phyloP scores from a whole-genome alignment of 1,284 basidiomycete species.

The Trichosporon sp. region DNA sequence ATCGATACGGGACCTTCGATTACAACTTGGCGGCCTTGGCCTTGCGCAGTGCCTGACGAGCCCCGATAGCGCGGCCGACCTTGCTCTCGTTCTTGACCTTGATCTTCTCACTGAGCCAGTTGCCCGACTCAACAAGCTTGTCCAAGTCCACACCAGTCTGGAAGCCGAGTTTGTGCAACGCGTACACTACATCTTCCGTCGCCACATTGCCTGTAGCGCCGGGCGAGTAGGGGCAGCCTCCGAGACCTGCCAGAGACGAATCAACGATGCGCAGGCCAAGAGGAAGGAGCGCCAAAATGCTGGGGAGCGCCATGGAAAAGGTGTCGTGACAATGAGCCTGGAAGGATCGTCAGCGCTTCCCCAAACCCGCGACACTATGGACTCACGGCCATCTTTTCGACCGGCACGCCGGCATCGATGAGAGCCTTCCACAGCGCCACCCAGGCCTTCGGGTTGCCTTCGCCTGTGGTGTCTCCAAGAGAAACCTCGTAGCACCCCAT shows the following conservation, averaged over 20 bases:
- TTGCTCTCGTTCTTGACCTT: constrained; percentile 67
- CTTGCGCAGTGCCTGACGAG: constrained; percentile 41
- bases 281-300: constrained; percentile 49
- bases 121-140: constrained; percentile 65
- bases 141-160: constrained; percentile 62
- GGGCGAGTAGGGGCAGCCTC: constrained; percentile 92
- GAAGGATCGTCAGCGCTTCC: background rate
- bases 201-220: constrained; percentile 91
- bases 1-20: background rate
- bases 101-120: constrained; percentile 69
- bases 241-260: constrained; percentile 73
- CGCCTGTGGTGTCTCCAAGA: constrained; percentile 86
- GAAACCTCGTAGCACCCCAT: constrained; percentile 95
- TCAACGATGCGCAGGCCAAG: constrained; percentile 53
- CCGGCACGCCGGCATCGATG: constrained; percentile 50
- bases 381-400: constrained; percentile 65
- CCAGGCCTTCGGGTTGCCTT: constrained; percentile 68
- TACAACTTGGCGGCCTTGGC: background rate
- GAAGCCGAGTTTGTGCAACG: constrained; percentile 66
- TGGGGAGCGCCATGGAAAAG: constrained; percentile 65
- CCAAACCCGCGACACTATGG: background rate
- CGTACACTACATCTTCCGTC: constrained; percentile 84
- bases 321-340: constrained; percentile 73
- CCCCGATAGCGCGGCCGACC: constrained; percentile 70
- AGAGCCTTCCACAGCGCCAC: constrained; percentile 65